These are phyloP conservation scores for Tuber calosporum DNA, from an alignment of 495 filamentous ascomycete species.

Conservation along the genomic window DNA sequence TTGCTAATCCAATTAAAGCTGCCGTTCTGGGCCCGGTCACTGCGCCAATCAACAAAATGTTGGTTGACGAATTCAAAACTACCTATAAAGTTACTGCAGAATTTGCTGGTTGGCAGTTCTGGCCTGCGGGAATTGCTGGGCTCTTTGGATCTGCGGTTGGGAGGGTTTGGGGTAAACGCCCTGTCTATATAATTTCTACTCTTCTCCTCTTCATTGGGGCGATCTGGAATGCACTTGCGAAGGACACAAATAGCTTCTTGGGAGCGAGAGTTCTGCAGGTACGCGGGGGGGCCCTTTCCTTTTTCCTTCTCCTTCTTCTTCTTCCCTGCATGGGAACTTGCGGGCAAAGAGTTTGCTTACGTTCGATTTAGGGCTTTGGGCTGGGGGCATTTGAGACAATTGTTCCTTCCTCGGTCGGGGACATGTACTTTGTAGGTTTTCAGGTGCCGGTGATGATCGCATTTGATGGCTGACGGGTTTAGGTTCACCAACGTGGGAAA, in stretches of 20 bases:
- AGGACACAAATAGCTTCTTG: conserved; percentile 53
- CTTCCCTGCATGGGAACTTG: not conserved
- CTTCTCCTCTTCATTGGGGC: conserved; percentile 54
- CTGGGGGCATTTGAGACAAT: conserved; percentile 56
- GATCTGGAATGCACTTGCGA: conserved; percentile 56
- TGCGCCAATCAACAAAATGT: conserved; percentile 39
- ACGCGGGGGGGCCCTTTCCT: too few relatives aligned
- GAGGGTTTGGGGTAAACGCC: conserved; percentile 58
- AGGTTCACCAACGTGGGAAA: conserved; percentile 55
- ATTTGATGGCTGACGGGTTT: not conserved
- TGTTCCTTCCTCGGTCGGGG: conserved; percentile 52
- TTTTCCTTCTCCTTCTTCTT: conserved; percentile 23
- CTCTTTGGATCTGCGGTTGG: conserved; percentile 59
- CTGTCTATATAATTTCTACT: conserved; percentile 55
- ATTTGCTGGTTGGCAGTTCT: conserved; percentile 48
- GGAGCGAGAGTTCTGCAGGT: conserved; percentile 45
- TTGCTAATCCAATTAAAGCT: conserved; percentile 15
- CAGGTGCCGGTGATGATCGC: not conserved
- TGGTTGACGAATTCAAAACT: conserved; percentile 47
- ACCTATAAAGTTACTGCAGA: conserved; percentile 44
- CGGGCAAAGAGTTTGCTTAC: conserved; percentile 43
- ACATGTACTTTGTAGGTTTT: conserved; percentile 53
- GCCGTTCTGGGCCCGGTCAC: conserved; percentile 42
- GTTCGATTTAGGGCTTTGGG: conserved; percentile 45
- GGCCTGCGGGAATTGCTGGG: conserved; percentile 51